These are phyloP conservation scores for Leptographium galeiforme DNA, from an alignment of 2,329 filamentous ascomycete genomes.

Conservation along the genomic window DNA sequence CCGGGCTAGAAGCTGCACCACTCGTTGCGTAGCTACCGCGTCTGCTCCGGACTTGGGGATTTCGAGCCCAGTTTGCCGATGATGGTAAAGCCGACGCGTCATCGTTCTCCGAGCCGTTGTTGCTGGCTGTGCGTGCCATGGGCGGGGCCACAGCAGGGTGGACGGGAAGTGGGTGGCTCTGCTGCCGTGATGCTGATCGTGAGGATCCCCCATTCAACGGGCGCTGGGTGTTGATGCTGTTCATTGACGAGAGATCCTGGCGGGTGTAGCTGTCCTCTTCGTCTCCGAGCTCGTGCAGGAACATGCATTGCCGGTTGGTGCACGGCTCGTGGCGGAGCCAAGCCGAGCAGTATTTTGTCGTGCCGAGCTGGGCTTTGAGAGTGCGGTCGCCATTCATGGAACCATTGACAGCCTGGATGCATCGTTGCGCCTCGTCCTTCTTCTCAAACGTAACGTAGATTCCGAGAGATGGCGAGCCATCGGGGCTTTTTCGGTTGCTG, in stretches of 20 bases:
- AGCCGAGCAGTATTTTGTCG: constrained; percentile 96
- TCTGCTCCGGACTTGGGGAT: constrained; percentile 51
- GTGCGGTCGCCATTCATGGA: constrained; percentile 81
- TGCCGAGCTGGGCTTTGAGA: constrained; percentile 67
- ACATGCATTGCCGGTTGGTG: constrained; percentile 94
- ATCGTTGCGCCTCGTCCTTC: constrained; percentile 78
- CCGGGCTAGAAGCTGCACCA: constrained; percentile 69
- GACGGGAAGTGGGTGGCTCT: constrained; percentile 24
- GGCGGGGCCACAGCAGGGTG: constrained; percentile 32
- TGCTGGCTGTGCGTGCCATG: constrained; percentile 69
- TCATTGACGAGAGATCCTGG: constrained; percentile 89
- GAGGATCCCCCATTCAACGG: constrained; percentile 43
- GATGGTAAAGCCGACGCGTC: constrained; percentile 87
- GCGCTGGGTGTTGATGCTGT: constrained; percentile 70
- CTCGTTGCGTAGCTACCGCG: constrained; percentile 71
- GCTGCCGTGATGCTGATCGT: constrained; percentile 39
- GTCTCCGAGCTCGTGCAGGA: constrained; percentile 94
- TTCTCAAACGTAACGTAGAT: constrained; percentile 97
- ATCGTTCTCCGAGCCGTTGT: constrained; percentile 58
- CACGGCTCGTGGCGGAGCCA: constrained; percentile 91
- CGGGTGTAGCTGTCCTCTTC: constrained; percentile 94
- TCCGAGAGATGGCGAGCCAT: constrained; percentile 73
- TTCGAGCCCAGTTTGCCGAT: constrained; percentile 82
- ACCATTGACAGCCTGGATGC: constrained; percentile 85
- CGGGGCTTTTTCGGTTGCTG: constrained; percentile 75